These are phyloP conservation scores for Colletotrichum limetticola DNA, from an alignment of 2,329 filamentous ascomycete species.

Conservation along the genomic window DNA sequence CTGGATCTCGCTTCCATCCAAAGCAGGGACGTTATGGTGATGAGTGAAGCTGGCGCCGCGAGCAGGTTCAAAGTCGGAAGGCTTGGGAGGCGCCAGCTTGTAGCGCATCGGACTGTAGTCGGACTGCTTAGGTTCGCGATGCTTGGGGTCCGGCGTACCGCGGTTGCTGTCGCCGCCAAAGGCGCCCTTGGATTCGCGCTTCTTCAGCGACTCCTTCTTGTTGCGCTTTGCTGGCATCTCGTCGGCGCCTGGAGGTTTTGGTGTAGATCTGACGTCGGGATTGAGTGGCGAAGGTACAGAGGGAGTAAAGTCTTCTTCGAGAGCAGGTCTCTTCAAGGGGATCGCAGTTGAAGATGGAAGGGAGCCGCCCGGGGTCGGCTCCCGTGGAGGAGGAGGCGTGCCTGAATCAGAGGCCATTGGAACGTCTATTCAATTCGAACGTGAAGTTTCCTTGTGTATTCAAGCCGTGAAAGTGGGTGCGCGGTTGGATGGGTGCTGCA, in stretches of 20 bases:
- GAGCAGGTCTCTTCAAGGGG: slow-evolving; percentile 69
- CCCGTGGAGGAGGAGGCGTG: slow-evolving; percentile 53
- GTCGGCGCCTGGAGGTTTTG: slow-evolving; percentile 45
- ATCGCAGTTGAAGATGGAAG: slow-evolving; percentile 57
- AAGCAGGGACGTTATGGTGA: slow-evolving; percentile 63
- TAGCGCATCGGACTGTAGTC: slow-evolving; percentile 68
- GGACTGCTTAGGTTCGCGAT: slow-evolving; percentile 47
- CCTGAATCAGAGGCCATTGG: slow-evolving; percentile 50
- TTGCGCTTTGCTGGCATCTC: slow-evolving; percentile 53
- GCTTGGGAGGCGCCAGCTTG: slow-evolving; percentile 72
- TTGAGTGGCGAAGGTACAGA: slow-evolving; percentile 81
- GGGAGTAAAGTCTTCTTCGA: slow-evolving; percentile 77
- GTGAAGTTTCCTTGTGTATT: slow-evolving; percentile 7
- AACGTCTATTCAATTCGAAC: neutral
- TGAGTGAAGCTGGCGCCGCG: slow-evolving; percentile 66
- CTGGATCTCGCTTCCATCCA: slow-evolving; percentile 62
- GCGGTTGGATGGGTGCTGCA: neutral
- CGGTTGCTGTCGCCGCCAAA: slow-evolving; percentile 59
- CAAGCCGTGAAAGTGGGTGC: neutral
- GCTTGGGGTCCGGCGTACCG: slow-evolving; percentile 67
- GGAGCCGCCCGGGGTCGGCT: slow-evolving; percentile 51
- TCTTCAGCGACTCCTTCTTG: slow-evolving; percentile 76
- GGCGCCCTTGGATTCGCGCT: slow-evolving; percentile 71
- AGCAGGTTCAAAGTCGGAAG: slow-evolving; percentile 69
- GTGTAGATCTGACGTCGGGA: slow-evolving; percentile 63